These are phyloP conservation scores for Carex myosuroides DNA, from an alignment of 176 grass and related monocot species.

Conservation along the genomic window DNA sequence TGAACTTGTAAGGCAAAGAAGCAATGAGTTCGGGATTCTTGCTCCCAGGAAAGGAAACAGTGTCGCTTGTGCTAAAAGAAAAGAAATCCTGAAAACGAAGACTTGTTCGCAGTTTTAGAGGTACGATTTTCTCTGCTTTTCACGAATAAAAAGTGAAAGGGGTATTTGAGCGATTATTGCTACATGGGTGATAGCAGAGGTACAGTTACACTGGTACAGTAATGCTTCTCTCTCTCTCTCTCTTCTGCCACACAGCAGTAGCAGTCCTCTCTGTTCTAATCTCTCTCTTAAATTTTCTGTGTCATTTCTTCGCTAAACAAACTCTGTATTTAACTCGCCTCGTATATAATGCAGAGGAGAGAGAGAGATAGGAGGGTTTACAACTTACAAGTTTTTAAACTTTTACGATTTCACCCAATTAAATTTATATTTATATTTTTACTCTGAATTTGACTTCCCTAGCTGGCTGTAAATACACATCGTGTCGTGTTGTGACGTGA, in stretches of 20 bases:
- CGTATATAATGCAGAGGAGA: background rate
- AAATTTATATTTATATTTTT: background rate
- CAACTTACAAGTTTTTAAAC: background rate
- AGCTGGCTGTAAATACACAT: too few relatives aligned
- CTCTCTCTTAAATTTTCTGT: background rate
- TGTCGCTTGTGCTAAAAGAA: slow-evolving; percentile 30
- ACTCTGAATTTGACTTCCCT: background rate
- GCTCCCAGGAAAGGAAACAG: slow-evolving; percentile 49
- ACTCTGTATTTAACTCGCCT: slow-evolving; percentile 17
- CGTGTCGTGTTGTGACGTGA: too few relatives aligned
- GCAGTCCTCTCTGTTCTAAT: slow-evolving; percentile 14
- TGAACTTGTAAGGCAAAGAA: slow-evolving; percentile 21
- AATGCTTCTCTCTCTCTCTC: slow-evolving; percentile 2
- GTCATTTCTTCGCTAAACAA: background rate
- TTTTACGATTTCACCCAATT: slow-evolving; percentile 2
- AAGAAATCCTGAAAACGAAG: slow-evolving; percentile 4
- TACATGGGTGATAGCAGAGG: slow-evolving; percentile 7
- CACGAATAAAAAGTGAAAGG: slow-evolving; percentile 31
- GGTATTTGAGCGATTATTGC: slow-evolving; percentile 25
- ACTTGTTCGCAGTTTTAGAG: background rate
- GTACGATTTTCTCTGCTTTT: slow-evolving; percentile 26
- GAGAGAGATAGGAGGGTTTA: background rate
- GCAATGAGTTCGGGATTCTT: slow-evolving; percentile 34
- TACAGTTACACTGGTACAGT: slow-evolving; percentile 18
- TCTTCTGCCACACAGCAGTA: background rate